These are phyloP conservation scores for Fereydounia khargensis DNA, from an alignment of 1,284 basidiomycete species.

Conservation along the genomic window DNA sequence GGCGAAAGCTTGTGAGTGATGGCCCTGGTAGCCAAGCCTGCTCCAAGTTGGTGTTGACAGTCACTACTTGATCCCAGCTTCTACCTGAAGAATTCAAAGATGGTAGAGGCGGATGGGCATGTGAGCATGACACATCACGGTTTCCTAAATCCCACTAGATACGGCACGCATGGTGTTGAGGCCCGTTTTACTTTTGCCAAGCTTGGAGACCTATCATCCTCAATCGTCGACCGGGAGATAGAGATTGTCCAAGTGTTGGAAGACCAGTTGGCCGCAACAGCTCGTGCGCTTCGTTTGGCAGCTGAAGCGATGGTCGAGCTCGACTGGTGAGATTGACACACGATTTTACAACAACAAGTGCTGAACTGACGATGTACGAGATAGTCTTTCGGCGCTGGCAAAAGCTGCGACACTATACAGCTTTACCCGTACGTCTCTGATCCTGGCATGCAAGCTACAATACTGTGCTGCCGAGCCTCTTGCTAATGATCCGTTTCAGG, in stretches of 20 bases:
- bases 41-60: too few relatives aligned
- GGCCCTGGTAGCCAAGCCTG: too few relatives aligned
- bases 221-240: slow-evolving; percentile 29
- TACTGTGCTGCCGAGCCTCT: background rate
- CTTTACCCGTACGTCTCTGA: slow-evolving; percentile 16
- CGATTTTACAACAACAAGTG: too few relatives aligned
- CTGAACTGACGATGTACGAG: too few relatives aligned
- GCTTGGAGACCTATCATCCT: slow-evolving; percentile 29
- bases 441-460: too few relatives aligned
- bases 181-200: background rate
- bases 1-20: slow-evolving; percentile 14
- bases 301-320: slow-evolving; percentile 4
- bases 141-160: background rate
- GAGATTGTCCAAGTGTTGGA: slow-evolving; percentile 22
- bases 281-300: background rate
- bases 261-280: slow-evolving; percentile 2
- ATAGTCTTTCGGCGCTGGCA: slow-evolving; percentile 26
- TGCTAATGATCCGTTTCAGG: slow-evolving; percentile 9
- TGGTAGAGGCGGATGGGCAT: slow-evolving; percentile 10
- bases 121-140: slow-evolving; percentile 3
- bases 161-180: background rate
- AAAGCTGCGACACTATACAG: slow-evolving; percentile 17
- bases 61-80: slow-evolving; percentile 5
- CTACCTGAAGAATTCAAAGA: slow-evolving; percentile 24
- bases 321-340: slow-evolving; percentile 36